Evolutionary conservation across 2,329 filamentous ascomycete species (phyloP), one percentile per base, ranked within the genome.

Genomic region (Pestalotiopsis sp.): DNA sequence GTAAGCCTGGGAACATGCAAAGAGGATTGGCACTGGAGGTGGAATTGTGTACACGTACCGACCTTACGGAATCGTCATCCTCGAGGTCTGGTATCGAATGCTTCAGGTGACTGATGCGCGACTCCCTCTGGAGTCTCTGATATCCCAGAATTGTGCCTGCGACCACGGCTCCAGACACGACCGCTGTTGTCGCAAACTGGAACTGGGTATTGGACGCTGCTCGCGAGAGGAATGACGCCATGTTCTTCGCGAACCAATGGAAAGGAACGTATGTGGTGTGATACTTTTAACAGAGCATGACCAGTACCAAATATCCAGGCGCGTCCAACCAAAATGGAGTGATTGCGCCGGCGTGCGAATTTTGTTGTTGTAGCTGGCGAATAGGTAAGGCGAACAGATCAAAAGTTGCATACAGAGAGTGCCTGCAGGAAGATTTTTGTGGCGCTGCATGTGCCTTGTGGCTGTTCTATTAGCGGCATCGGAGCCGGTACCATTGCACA

Each of bases 161-260:
- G 31, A 87, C 89, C 0, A 89, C 83, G 9, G 85, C 86, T 20
- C 89, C 90, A 0, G 89, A 91, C 14, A 89, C 81, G 25, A 93
- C 83, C 2, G 93, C 93, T 0, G 93, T 94, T 3, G 91, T 88
- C 20, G 90, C 87, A 45, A 96, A 83, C 78, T 94, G 93, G 57
- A 86, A 77, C 31, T 83, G 83, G 41, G 84, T 80, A 73, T 80
- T 85, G 52, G 81, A 79, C 56, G 84, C 75, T 4, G 82, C 79
- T 66, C 84, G 81, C 57, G 82, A 78, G 36, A 86, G 67, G 45
- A 85, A 80, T 38, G 83, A 84, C 57, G 65, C n/a, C 65, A 67
- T 67, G 20, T n/a, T 62, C 17, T 52, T 52, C 9, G 45, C 45
- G 45, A 52, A 52, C 17, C n/a, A 9, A 52, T 7, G 14, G 45